These are phyloP conservation scores for Ailanthus altissimus DNA, from an alignment of 345 rosid genomes.

Conservation along the genomic window DNA sequence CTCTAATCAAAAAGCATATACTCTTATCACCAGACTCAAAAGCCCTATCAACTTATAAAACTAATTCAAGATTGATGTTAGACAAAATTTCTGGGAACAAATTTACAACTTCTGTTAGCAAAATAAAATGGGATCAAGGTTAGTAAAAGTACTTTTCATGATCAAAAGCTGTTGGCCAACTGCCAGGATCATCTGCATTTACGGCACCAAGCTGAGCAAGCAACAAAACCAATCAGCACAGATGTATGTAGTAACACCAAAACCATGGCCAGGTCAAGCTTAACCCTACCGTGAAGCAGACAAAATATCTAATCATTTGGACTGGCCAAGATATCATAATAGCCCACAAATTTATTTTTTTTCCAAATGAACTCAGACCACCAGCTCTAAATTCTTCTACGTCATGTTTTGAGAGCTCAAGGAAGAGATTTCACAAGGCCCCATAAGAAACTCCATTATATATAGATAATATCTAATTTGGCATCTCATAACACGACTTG, in stretches of 20 bases:
- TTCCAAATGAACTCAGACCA: constrained; percentile 38
- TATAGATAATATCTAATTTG: constrained; percentile 24
- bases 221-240: neutral
- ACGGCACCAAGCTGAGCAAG: constrained; percentile 4
- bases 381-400: constrained; percentile 32
- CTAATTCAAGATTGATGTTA: constrained; percentile 9
- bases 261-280: constrained; percentile 26
- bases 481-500: constrained; percentile 30
- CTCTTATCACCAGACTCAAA: neutral
- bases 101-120: constrained; percentile 33
- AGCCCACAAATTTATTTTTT: constrained; percentile 39
- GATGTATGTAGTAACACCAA: neutral
- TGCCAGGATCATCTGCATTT: neutral
- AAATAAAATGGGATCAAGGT: neutral
- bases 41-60: neutral
- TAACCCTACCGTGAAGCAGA: constrained; percentile 47
- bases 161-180: neutral
- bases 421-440: constrained; percentile 27
- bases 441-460: constrained; percentile 30
- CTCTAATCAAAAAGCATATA: neutral
- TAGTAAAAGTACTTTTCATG: neutral
- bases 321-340: constrained; percentile 33
- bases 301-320: constrained; percentile 46
- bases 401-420: constrained; percentile 22
- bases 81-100: constrained; percentile 17